Evolutionary conservation across 2,329 filamentous ascomycete species (phyloP), one percentile per base, ranked within the genome.

Genomic region (Penicillium sclerotigenum): DNA sequence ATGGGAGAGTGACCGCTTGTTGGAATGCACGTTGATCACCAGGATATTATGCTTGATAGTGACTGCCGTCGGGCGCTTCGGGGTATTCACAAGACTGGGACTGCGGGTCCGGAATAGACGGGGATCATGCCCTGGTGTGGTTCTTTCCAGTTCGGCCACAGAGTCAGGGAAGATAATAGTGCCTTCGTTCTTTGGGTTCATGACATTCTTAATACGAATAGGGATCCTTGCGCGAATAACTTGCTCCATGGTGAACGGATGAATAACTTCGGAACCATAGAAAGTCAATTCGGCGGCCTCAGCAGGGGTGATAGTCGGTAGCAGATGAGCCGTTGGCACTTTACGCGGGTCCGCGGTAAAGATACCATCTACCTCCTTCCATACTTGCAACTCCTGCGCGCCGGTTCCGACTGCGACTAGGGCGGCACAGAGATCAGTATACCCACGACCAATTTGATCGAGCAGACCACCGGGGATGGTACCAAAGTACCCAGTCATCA

Each of bases 211-310:
- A 71, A 87, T 87, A 57, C 85, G 82, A 60, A 88, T 87, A 3
- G 85, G 85, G 54, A 87, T 87, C 68, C 79, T 79, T 34, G 84
- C 84, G 48, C 80, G 81, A 59, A 87, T 86, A 54, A 87, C 84
- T 76, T 97, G 94, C 77, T 97, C 93, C 92, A 99, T 97, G 67
- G 94, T 99, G 71, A 97, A 88, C 63, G 96, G 94, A 73, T 99
- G 94, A 65, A 99, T 99, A 70, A 99, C 94, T 74, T 99, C 94
- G 59, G 92, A 92, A 59, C 90, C 90, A 72, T 93, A 94, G 69
- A 93, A 94, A 1, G 94, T 97, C 77, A 99, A 80, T 75, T 99
- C 94, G 13, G 94, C 93, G 2, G 94, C 94, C 75, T 99, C 94
- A 10, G 91, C 88, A 0, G 94, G 94, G 4, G 93, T 97, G 71